Evolutionary conservation across 2,329 filamentous ascomycete genomes (phyloP), one percentile per base, ranked within the genome.

Genomic region (Alternaria dauci): DNA sequence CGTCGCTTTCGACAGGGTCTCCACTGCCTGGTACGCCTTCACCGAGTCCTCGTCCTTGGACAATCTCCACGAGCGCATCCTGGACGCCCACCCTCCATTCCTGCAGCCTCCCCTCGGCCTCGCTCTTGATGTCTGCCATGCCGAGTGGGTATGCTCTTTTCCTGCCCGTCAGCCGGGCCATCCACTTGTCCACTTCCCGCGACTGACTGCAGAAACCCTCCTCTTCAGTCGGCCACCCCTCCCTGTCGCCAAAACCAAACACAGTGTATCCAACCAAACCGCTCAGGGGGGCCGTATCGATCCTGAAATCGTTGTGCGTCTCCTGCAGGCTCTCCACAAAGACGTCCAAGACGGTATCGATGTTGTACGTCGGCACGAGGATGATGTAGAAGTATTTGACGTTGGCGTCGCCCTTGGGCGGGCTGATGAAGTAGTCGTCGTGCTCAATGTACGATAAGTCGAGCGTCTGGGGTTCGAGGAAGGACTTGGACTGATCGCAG

Each of bases 171-270:
- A 99, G 81, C 75, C 93, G 96, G n/a, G 94, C 93, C 91, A 99
- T 92, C 94, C 95, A 98, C 76, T 89, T 93, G 76, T 99, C 94
- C 3, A 96, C 84, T 68, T 97, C 90, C 72, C 90, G 91, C 1
- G 94, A 94, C 76, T 98, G 94, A 63, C 92, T 93, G 76, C 94
- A 97, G 80, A 94, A 99, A 0, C 94, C 94, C 69, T 95, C 91
- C 60, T 90, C 87, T 79, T 97, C 93, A 0, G 90, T 92, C 1
- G 93, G 92, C 94, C 95, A 99, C 59, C 91, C 93, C 75, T 96
- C 92, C 63, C 87, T 88, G 76, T 98, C 94, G 18, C 94, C 94
- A 72, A 97, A 91, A 0, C 95, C 95, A 81, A 98, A 98, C 0
- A 98, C 93, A 0, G 92, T 92, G 75, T 97, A 98, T 8, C 94